These are phyloP conservation scores for Cladosporium sp. DNA, from an alignment of 2,329 filamentous ascomycete genomes.

Conservation along the genomic window DNA sequence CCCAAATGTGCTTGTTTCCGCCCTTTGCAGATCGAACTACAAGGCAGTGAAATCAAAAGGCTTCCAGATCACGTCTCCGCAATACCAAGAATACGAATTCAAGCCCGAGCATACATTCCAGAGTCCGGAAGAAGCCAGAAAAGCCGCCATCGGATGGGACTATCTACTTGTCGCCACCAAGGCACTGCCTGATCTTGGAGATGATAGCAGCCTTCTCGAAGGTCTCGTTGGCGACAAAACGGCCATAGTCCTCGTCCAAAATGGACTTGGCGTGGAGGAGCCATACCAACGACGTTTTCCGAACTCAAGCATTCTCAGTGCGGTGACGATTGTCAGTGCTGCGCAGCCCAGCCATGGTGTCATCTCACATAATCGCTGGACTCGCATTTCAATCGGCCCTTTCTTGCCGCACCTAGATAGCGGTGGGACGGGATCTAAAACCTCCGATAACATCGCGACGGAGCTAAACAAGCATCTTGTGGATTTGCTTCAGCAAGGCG, in stretches of 20 bases:
- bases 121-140: conserved; percentile 51
- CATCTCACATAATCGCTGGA: conserved; percentile 68
- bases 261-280: conserved; percentile 63
- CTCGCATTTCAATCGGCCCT: conserved; percentile 62
- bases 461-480: conserved; percentile 45
- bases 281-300: conserved; percentile 61
- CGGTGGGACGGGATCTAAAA: conserved; percentile 20
- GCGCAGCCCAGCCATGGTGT: conserved; percentile 58
- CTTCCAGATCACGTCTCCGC: conserved; percentile 58
- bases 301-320: conserved; percentile 54
- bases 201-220: conserved; percentile 55
- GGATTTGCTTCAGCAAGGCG: conserved; percentile 53
- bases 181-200: conserved; percentile 59
- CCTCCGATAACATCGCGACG: conserved; percentile 23
- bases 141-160: conserved; percentile 48
- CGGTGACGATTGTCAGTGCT: conserved; percentile 63
- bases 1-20: conserved; percentile 53
- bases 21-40: conserved; percentile 71
- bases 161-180: conserved; percentile 67
- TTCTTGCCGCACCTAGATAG: conserved; percentile 49
- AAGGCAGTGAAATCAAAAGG: conserved; percentile 54
- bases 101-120: conserved; percentile 56
- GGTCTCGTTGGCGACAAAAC: conserved; percentile 52
- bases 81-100: conserved; percentile 63
- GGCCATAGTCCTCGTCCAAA: conserved; percentile 62